Base-by-base conservation (phyloP, 257 asterid species). In the Solanum medicagineum region DNA sequence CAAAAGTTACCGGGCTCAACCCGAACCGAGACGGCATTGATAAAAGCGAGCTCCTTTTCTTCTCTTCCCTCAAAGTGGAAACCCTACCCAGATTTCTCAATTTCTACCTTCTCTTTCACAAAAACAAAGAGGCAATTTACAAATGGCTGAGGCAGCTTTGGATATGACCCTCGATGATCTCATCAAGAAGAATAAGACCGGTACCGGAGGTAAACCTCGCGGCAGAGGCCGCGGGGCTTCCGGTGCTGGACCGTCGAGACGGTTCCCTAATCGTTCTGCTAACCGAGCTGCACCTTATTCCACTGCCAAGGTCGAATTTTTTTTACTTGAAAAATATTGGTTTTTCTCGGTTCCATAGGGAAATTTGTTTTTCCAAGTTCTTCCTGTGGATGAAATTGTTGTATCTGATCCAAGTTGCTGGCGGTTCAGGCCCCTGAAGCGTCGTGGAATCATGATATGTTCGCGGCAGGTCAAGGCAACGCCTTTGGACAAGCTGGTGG, bases 161-260 rank as follows among this genome's bases (percentile, higher is more conserved):
- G 98, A 96, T 68, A 95, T 93, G 99, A 87, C 92, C 45, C 94
- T 96, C 2, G 99, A 96, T 69, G 98, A 96, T 88, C 98, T 96
- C 51, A 96, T 96, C 89, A 96, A 96, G 93, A 93, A 88, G 89
- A 96, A 95, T 91, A 96, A 95, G 86, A 94, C 90, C 82, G 80
- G 95, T 24, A 88, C 86, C 79, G 92, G 89, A 7, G 69, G 68
- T 42, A 84, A 84, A 49, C 29, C 81, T 69, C 88, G 95, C 8
- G 94, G 91, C 26, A 86, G 98, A 55, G 95, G 90, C 45, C 84
- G 94, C 51, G 94, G 91, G 66, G 62, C 73, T 42, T 44, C 89
- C 73, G 95, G 94, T n/a, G 91, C 95, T 51, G 98, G 98, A 42
- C 98, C 98, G 1, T 88, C 95, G 2, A 94, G 99, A 81, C 98